Conservation (phyloP, 192 early-diverging fungal species). For the Backusella circina region DNA sequence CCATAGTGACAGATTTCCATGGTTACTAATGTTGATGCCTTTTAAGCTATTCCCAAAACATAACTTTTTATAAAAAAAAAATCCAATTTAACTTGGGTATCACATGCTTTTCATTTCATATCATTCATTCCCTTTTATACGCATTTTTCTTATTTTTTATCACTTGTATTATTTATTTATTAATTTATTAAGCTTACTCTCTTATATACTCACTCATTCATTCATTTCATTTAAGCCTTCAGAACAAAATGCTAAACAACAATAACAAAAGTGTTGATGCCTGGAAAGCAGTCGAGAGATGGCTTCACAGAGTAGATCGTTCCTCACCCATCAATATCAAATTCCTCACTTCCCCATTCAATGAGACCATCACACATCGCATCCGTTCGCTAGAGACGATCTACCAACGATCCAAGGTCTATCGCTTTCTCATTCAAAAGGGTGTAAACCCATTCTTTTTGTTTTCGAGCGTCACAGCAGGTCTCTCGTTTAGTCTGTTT, state of each 20-base stretch:
- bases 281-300: not conserved
- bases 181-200: not conserved
- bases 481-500: constrained; percentile 22
- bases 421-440: constrained; percentile 16
- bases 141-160: not conserved
- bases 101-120: not conserved
- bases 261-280: not conserved
- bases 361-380: constrained; percentile 4
- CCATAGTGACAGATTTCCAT: too few relatives aligned
- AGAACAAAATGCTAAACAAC: not conserved
- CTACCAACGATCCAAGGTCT: constrained; percentile 7
- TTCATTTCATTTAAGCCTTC: not conserved
- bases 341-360: constrained; percentile 14
- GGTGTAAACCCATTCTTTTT: constrained; percentile 21
- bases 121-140: not conserved
- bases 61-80: not conserved
- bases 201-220: not conserved
- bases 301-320: not conserved
- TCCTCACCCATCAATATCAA: constrained; percentile 24
- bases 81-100: not conserved
- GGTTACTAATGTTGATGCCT: not conserved
- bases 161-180: not conserved
- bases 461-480: constrained; percentile 9
- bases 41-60: not conserved
- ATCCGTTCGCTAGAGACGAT: constrained; percentile 16